Evolutionary conservation across 2,329 filamentous ascomycete genomes (phyloP).

Genomic region (Chaetomium sp.): DNA sequence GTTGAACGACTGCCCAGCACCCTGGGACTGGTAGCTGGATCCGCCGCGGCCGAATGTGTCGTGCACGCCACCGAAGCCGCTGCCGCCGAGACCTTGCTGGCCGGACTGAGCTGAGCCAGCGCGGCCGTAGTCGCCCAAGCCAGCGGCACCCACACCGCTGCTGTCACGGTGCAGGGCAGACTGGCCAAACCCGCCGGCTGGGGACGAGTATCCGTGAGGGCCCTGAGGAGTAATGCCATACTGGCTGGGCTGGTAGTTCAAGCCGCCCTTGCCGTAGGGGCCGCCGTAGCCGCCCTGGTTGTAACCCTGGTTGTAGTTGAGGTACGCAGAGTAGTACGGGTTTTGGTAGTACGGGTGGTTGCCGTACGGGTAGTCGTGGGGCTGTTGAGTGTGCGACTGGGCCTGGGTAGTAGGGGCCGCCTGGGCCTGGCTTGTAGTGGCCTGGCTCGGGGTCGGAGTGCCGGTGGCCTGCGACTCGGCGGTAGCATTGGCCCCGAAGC

Average conservation of each 20-base stretch:
- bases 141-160: conserved; percentile 39
- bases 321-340: conserved; percentile 57
- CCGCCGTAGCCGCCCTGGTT: conserved; percentile 45
- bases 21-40: conserved; percentile 49
- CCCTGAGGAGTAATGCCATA: conserved; percentile 52
- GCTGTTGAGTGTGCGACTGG: conserved; percentile 35
- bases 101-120: conserved; percentile 43
- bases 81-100: conserved; percentile 42
- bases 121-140: conserved; percentile 49
- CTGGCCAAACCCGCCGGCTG: conserved; percentile 47
- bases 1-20: conserved; percentile 44
- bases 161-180: conserved; percentile 45
- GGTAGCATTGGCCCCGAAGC: conserved; percentile 39
- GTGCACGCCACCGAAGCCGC: conserved; percentile 47
- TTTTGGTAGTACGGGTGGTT: conserved; percentile 55
- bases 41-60: conserved; percentile 49
- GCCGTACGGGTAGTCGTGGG: conserved; percentile 44
- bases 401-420: conserved; percentile 27
- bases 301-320: conserved; percentile 45
- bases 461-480: conserved; percentile 78
- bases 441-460: conserved; percentile 83
- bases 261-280: conserved; percentile 50
- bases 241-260: conserved; percentile 47
- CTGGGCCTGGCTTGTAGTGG: conserved; percentile 43
- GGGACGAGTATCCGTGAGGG: conserved; percentile 52